Evolutionary conservation across 2,329 filamentous ascomycete genomes (phyloP), one percentile per base, ranked within the genome.

Genomic region (Colletotrichum spaethianum): DNA sequence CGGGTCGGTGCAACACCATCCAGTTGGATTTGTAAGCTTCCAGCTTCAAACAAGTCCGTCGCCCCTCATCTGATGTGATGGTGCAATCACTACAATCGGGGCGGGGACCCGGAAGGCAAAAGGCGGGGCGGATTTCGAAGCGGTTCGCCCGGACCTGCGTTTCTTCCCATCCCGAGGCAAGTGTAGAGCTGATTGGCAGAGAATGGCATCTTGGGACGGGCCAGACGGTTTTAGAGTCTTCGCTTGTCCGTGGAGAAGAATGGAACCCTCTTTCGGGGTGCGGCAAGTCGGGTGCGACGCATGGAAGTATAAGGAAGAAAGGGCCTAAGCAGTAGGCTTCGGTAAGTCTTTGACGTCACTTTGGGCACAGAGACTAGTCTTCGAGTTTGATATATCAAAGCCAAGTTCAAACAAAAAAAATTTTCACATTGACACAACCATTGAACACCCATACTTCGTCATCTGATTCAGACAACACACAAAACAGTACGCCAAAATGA

Each of bases 291-390:
- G 44, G 28, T 1, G 8, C 14, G 44, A 6, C 40, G 56, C 40
- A 16, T 72, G 36, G 59, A 63, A 69, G 31, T 63, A 50, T 59
- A 40, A 57, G 60, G 57, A 63, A 60, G 33, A 56, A 31, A 38
- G 31, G 12, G 5, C 12, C 33, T 7, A 36, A 2, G 42, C 33
- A 28, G 33, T 12, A 18, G 16, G 31, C 42, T 55, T 44, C 50
- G n/a, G 14, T 2, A 23, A 67, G 57, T 71, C 63, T 59, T 71
- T 71, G 64, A 71, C 63, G 68, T 71, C 68, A 71, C 63, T 18
- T 16, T n/a, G 5, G 5, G 1, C 28, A n/a, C n/a, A 26, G 12
- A 38, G 26, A 18, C 36, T 6, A 1, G 6, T 14, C 12, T 59
- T 63, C 33, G 18, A 4, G 9, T 33, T 46, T 14, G 12, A 9